Evolutionary conservation across 2,329 filamentous ascomycete species (phyloP), one percentile per base, ranked within the genome.

Genomic region (Fusarium mangiferae): DNA sequence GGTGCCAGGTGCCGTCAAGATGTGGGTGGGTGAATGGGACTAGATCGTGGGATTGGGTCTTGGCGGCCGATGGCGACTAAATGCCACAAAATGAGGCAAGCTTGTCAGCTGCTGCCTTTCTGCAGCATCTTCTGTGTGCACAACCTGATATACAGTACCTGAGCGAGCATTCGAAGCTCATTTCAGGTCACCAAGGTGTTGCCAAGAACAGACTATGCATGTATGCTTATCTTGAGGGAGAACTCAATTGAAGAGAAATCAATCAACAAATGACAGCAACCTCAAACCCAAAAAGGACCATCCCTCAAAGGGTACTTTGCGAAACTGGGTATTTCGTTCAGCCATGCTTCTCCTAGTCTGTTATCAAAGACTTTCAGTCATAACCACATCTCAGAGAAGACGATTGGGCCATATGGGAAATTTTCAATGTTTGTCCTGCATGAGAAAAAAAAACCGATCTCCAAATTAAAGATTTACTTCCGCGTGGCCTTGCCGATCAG

Each of bases 51-150:
- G 65, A 55, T 65, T 46, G 41, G 60, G 52, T 35, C 73, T 78
- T 78, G 76, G 76, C 70, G 52, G 26, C 38, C 52, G 70, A 78
- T 78, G 74, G 66, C 76, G 76, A 72, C 63, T 69, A 58, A 61
- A 76, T 67, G 54, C 52, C 56, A 66, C 62, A 60, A 62, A 66
- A 78, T 78, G 75, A 72, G 74, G 70, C 62, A 42, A 52, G n/a
- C 61, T 66, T 70, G 55, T 60, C 66, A 57, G 57, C 56, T 74
- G 46, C 55, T 13, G 42, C 48, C 36, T 20, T 6, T 28, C 56
- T 26, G 55, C 45, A 52, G 42, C 33, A n/a, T 46, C n/a, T 36
- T 44, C 57, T 51, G 26, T 15, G n/a, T 12, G 12, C 24, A 18
- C n/a, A 20, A 20, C 6, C 18, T 35, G 30, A 24, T 51, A 14